Conservation (phyloP, 345 rosid species). For the Citrus medica region DNA sequence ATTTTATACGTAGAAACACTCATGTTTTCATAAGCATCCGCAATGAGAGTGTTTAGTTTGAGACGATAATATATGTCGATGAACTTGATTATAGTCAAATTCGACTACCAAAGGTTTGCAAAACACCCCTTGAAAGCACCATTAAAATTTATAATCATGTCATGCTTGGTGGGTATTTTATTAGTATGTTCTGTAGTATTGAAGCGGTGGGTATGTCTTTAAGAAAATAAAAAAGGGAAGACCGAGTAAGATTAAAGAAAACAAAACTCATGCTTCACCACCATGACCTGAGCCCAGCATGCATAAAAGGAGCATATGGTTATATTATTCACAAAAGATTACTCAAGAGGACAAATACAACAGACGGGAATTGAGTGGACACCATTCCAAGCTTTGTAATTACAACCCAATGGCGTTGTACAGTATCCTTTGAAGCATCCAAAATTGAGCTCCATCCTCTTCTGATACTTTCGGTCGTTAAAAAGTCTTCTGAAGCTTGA, state of each 20-base stretch:
- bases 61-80: too few species aligned
- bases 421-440: background rate
- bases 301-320: background rate
- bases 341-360: background rate
- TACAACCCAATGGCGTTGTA: background rate
- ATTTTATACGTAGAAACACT: too few species aligned
- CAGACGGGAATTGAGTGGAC: background rate
- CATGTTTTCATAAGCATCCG: too few species aligned
- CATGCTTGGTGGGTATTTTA: too few species aligned
- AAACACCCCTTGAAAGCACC: too few species aligned
- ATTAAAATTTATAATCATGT: too few species aligned
- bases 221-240: too few species aligned
- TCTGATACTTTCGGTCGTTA: background rate
- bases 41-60: too few species aligned
- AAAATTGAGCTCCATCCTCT: conserved; percentile 11
- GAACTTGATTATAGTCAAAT: too few species aligned
- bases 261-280: background rate
- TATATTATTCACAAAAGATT: conserved; percentile 31
- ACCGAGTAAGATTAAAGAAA: background rate
- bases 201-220: too few species aligned
- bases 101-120: too few species aligned
- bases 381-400: background rate
- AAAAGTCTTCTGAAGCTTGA: background rate
- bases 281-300: conserved; percentile 1
- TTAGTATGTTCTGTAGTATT: too few species aligned